Evolutionary conservation across 225 moss, liverwort and hornwort species (phyloP), one percentile per base, ranked within the genome.

Genomic region (Marchantia paleacea): DNA sequence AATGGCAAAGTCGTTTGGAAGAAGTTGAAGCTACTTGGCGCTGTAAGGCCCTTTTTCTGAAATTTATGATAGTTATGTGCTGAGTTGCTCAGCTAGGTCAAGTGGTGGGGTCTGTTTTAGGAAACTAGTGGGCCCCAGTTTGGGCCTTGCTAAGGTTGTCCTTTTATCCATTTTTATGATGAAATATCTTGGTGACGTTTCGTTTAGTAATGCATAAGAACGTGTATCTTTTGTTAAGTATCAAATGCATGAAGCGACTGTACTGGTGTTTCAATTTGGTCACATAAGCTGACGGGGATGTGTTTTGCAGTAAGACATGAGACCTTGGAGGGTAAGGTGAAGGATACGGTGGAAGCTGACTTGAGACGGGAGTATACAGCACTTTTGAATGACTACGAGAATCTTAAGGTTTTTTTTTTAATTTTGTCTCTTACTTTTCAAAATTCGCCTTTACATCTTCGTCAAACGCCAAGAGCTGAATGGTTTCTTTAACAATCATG

Each of bases 1-100:
- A 97, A 65, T 93, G 90, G 87, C 90, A 90, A 73, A 85, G 78
- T 50, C 92, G 89, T 51, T 79, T 92, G 81, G 85, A 87, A 73
- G 88, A 86, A 86, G 87, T 90, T 61, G 97, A 95, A 88, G 84
- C 88, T 60, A 76, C 82, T 0, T 85, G 91, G 84, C 89, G 85
- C 78, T 81, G 87, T 88, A 63, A 85, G 85, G 80, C 57, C 52
- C 60, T 78, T 50, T 50, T 52, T 66, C 20, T 76, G 52, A 73
- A 26, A 49, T 8, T 12, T 12, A 14, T 52, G 52, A 24, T 10
- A 73, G 52, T 52, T 24, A 25, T 52, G 8, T 50, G 49, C 52
- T 25, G 11, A 15, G 0, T 9, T 28, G 13, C 14, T 26, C 55
- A 28, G 8, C 14, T 10, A 74, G 28, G n/a, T 74, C 74, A 55